Percentiles rank a stretch among this genome's conserved stretches.
These are phyloP conservation scores for Paulownia fortunei DNA, from an alignment of 257 asterid species.

Conservation along the genomic window DNA sequence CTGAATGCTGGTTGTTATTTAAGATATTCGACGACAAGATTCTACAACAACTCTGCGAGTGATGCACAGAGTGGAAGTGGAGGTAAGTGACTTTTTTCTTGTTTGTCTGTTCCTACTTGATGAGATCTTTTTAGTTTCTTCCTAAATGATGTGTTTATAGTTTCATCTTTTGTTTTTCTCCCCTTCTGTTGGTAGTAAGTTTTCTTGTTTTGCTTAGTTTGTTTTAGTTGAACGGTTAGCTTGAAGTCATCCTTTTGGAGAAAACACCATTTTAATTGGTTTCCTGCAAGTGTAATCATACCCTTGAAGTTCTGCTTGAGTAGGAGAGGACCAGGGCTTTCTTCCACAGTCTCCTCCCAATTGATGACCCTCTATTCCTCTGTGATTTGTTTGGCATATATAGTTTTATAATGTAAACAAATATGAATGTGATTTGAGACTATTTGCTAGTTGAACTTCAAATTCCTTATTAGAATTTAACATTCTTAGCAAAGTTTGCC, in stretches of 20 bases:
- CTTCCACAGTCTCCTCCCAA: no score
- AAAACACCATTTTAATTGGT: no score
- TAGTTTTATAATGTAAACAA: no score
- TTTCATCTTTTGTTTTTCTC: neutral
- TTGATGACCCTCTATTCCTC: no score
- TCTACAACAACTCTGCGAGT: slow-evolving; percentile 55
- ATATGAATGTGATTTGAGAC: neutral
- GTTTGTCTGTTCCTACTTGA: neutral
- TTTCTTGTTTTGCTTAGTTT: neutral
- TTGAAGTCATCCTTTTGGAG: neutral
- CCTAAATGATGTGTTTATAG: neutral
- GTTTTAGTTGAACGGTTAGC: neutral
- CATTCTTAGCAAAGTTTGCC: neutral
- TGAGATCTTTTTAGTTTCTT: neutral
- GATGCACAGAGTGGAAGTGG: slow-evolving; percentile 39
- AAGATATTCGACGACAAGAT: slow-evolving; percentile 64
- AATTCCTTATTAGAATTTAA: neutral
- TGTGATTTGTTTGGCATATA: no score
- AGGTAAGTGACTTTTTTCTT: slow-evolving; percentile 44
- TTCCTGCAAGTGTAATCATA: no score
- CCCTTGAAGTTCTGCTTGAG: no score
- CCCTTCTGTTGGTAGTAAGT: no score
- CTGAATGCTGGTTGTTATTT: slow-evolving; percentile 75
- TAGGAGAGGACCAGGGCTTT: no score
- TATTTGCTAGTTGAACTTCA: neutral